These are phyloP conservation scores for Elsinoe australis DNA, from an alignment of 2,329 filamentous ascomycete species.

Conservation along the genomic window DNA sequence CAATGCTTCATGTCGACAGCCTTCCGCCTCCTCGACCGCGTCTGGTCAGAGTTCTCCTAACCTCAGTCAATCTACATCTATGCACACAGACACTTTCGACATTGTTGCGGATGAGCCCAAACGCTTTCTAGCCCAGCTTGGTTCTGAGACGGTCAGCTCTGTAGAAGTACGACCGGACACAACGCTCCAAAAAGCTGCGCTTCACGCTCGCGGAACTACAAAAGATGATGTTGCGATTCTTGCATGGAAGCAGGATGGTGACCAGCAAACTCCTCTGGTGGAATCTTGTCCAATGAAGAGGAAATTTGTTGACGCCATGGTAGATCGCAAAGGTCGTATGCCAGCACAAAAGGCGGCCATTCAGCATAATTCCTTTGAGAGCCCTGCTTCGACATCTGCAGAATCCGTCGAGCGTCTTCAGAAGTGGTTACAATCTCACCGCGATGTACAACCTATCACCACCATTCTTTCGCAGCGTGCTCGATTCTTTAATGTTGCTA, in stretches of 20 bases:
- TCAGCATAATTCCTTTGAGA: constrained; percentile 20
- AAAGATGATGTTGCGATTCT: constrained; percentile 27
- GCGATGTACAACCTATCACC: constrained; percentile 41
- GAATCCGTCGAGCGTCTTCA: constrained; percentile 28
- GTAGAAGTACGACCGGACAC: constrained; percentile 26
- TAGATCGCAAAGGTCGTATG: constrained; percentile 28
- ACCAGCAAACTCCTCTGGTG: constrained; percentile 23
- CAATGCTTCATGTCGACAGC: constrained; percentile 18
- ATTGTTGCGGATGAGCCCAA: constrained; percentile 20
- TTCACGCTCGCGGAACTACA: constrained; percentile 26
- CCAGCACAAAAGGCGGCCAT: constrained; percentile 22
- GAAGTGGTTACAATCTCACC: constrained; percentile 40
- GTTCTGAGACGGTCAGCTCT: constrained; percentile 30
- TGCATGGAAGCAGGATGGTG: constrained; percentile 21
- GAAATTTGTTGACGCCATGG: constrained; percentile 36
- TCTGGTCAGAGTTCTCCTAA: constrained; percentile 10
- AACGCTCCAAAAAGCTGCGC: constrained; percentile 26
- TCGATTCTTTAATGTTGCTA: constrained; percentile 43
- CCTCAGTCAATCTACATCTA: background rate
- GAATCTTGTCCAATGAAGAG: constrained; percentile 32
- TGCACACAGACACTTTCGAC: constrained; percentile 17
- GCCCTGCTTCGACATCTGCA: constrained; percentile 21
- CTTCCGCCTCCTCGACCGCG: background rate
- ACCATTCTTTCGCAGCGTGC: constrained; percentile 40
- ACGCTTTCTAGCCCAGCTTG: constrained; percentile 18